Conservation (phyloP, 1,284 basidiomycete genomes). For the Cryptococcus deneoformans region DNA sequence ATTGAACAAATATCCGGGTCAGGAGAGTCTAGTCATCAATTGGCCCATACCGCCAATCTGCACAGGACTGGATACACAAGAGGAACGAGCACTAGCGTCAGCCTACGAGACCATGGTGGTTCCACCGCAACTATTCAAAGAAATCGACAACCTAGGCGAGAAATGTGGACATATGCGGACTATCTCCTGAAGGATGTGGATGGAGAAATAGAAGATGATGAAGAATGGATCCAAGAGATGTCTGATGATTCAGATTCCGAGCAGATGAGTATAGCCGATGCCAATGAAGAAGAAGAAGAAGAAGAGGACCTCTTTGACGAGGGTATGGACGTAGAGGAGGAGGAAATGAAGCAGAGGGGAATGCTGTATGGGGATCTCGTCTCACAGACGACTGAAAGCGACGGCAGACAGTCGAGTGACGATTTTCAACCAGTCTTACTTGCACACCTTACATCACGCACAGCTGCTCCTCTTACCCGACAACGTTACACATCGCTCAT, state of each 20-base stretch:
- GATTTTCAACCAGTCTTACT: constrained; percentile 44
- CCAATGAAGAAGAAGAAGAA: background rate
- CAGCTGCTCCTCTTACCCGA: constrained; percentile 38
- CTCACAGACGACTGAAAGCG: constrained; percentile 2
- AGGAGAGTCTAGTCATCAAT: too few relatives aligned
- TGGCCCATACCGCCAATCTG: too few relatives aligned
- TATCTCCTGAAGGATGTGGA: constrained; percentile 18
- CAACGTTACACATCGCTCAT: constrained; percentile 37
- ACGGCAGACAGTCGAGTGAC: constrained; percentile 3
- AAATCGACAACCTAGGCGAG: background rate
- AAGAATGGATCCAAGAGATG: constrained; percentile 31
- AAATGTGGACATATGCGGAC: constrained; percentile 15
- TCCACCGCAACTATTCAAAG: too few relatives aligned
- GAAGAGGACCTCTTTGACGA: background rate
- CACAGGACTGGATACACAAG: too few relatives aligned
- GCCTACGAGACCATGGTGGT: too few relatives aligned
- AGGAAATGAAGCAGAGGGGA: background rate
- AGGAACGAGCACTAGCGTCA: too few relatives aligned
- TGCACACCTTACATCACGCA: constrained; percentile 42
- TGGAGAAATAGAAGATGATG: constrained; percentile 34
- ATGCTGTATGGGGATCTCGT: constrained; percentile 31
- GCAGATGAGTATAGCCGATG: background rate
- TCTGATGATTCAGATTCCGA: background rate
- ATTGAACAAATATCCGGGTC: too few relatives aligned
- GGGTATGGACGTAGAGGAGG: background rate